Evolutionary conservation across 306 rosid genomes (phyloP).

Genomic region (Castanea sativa): DNA sequence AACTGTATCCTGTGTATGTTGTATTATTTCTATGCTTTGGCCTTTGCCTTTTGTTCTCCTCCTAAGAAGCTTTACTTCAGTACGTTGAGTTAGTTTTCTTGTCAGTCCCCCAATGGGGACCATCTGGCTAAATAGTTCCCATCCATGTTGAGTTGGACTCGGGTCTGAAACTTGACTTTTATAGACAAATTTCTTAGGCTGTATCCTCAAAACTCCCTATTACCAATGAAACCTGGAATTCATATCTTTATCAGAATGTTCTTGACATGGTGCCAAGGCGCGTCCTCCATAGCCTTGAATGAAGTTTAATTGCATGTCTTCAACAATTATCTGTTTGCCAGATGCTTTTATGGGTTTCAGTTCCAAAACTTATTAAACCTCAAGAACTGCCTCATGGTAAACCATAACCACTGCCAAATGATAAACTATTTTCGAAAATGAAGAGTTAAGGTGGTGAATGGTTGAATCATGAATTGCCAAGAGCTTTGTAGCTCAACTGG

Average conservation of each 20-base stretch:
- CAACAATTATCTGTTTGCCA: neutral
- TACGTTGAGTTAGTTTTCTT: neutral
- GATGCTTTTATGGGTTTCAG: neutral
- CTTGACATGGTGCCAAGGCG: neutral
- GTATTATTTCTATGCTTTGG: neutral
- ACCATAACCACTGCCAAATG: neutral
- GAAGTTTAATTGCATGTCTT: neutral
- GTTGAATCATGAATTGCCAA: no score
- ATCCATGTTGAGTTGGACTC: neutral
- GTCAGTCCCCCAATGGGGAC: neutral
- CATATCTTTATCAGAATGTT: neutral
- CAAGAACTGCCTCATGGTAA: neutral
- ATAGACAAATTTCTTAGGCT: neutral
- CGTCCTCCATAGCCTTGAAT: neutral
- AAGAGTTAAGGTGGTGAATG: neutral
- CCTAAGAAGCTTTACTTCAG: neutral
- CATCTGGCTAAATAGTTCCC: neutral
- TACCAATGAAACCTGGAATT: neutral
- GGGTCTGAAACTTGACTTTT: neutral
- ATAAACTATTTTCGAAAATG: neutral
- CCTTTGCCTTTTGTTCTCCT: neutral
- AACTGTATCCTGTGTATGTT: neutral
- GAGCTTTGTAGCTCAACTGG: no score
- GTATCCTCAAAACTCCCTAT: neutral
- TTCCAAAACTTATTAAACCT: neutral